Base-by-base conservation (phyloP, 805 yeast species). In the Hanseniaspora thailandica region DNA sequence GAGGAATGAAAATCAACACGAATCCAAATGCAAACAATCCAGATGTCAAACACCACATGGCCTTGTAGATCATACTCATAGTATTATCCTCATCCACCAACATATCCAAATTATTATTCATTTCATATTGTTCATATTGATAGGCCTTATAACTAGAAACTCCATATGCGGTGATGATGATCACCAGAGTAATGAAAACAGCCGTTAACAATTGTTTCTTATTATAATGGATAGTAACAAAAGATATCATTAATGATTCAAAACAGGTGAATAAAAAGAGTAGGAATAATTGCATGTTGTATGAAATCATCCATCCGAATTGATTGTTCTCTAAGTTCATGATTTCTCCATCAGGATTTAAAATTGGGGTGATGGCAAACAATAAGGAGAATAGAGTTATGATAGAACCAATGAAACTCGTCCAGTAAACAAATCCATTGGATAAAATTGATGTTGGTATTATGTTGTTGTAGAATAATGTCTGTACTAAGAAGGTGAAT, bases 171-270 rank as follows among this genome's bases (percentile, higher is more conserved):
- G 93, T 94, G n/a, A 79, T 67, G 57, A 88, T 86, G 5, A 87
- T 76, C 9, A 84, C 66, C 12, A 76, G 64, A 0, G 96, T 86
- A 48, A 87, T 73, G 41, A 78, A 63, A 23, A 85, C 69, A 0
- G 95, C 95, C 61, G 84, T 81, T 22, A 86, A 62, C 1, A 88
- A 81, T 9, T 82, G 72, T 9, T 71, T 72, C 1, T 85, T 71
- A 56, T 85, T 85, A 54, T 77, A 77, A 38, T 79, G 63, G 10
- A 86, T 70, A 38, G 88, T 77, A 2, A 77, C 75, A 38, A 83
- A 69, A 2, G 94, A 93, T 22, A 88, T 69, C 10, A 78, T 73
- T 62, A 83, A 84, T 25, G 88, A 77, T 68, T 87, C 95, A 59
- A 78, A 77, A 0, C 83, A 44, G 0, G 96, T 87, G 66, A 87